A percentile compares a stretch with the other conserved stretches of the same genome.
phyloP scores from a whole-genome alignment of 139 green algal species.

The Auxenochlorella pyrenoidosa region DNA sequence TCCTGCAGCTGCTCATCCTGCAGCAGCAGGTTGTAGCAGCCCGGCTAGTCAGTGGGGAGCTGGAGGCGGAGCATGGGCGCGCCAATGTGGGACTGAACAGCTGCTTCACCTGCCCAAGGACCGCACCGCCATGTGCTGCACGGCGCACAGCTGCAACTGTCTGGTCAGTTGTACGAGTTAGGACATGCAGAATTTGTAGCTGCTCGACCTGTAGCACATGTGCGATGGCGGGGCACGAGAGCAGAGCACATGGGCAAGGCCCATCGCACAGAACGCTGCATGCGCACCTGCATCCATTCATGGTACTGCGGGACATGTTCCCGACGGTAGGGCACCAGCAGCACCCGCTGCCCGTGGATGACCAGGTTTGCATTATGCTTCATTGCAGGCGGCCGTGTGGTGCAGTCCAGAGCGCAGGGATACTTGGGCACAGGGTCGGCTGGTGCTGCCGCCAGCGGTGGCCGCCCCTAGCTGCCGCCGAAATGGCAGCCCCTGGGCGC shows the following conservation, averaged over 20 bases:
- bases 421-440: too few species aligned
- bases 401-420: not conserved
- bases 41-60: too few species aligned
- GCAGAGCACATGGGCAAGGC: not conserved
- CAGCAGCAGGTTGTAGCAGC: too few species aligned
- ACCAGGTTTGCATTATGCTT: slow-evolving; percentile 67
- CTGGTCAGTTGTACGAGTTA: too few species aligned
- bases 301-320: slow-evolving; percentile 82
- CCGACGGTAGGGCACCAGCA: slow-evolving; percentile 79
- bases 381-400: slow-evolving; percentile 48
- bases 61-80: too few species aligned
- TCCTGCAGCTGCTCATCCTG: slow-evolving; percentile 70
- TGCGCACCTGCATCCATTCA: slow-evolving; percentile 56
- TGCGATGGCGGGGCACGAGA: too few species aligned
- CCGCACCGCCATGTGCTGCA: too few species aligned
- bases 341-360: slow-evolving; percentile 52
- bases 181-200: too few species aligned
- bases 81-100: too few species aligned
- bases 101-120: too few species aligned
- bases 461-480: not conserved
- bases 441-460: not conserved
- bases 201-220: slow-evolving; percentile 60
- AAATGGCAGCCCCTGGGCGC: too few species aligned
- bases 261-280: not conserved
- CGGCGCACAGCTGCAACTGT: too few species aligned